Evolutionary conservation across 1,284 basidiomycete genomes (phyloP).

Genomic region (Agroathelia rolfsii): DNA sequence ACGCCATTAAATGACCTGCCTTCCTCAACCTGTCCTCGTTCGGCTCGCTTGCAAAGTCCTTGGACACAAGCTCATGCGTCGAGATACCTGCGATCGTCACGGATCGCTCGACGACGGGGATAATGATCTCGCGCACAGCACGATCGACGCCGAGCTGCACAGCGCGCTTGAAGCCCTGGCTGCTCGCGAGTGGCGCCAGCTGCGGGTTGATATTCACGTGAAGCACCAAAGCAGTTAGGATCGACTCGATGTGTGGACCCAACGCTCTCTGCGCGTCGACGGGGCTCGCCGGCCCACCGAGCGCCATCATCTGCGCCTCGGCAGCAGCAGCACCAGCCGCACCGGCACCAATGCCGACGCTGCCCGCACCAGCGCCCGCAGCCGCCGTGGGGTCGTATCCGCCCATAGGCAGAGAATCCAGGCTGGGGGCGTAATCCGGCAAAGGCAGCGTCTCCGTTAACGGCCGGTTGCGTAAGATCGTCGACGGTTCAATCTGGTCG

Average conservation of each 20-base stretch:
- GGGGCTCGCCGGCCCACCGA: slow-evolving; percentile 43
- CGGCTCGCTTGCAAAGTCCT: slow-evolving; percentile 93
- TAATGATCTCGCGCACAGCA: slow-evolving; percentile 94
- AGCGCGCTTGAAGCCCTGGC: slow-evolving; percentile 83
- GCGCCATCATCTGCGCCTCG: slow-evolving; percentile 50
- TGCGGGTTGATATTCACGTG: slow-evolving; percentile 76
- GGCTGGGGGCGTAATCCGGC: slow-evolving; percentile 63
- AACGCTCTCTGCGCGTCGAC: slow-evolving; percentile 54
- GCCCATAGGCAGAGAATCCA: slow-evolving; percentile 61
- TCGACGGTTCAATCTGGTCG: slow-evolving; percentile 78
- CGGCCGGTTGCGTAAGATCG: slow-evolving; percentile 67
- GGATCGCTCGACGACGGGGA: slow-evolving; percentile 97
- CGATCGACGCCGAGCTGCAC: slow-evolving; percentile 89
- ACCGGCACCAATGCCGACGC: too few species aligned
- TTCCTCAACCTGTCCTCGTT: slow-evolving; percentile 88
- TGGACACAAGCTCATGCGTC: slow-evolving; percentile 89
- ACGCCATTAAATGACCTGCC: slow-evolving; percentile 94
- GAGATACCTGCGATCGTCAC: slow-evolving; percentile 99
- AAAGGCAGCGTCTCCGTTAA: slow-evolving; percentile 46
- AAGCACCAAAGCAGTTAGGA: slow-evolving; percentile 65
- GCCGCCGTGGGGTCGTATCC: slow-evolving; percentile 47
- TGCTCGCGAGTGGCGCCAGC: slow-evolving; percentile 63
- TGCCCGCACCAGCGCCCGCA: slow-evolving; percentile 37
- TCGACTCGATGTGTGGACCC: slow-evolving; percentile 66
- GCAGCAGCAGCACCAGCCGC: slow-evolving; percentile 33